Evolutionary conservation across 2,329 filamentous ascomycete species (phyloP), one percentile per base, ranked within the genome.

Genomic region (Grosmannia serpens): DNA sequence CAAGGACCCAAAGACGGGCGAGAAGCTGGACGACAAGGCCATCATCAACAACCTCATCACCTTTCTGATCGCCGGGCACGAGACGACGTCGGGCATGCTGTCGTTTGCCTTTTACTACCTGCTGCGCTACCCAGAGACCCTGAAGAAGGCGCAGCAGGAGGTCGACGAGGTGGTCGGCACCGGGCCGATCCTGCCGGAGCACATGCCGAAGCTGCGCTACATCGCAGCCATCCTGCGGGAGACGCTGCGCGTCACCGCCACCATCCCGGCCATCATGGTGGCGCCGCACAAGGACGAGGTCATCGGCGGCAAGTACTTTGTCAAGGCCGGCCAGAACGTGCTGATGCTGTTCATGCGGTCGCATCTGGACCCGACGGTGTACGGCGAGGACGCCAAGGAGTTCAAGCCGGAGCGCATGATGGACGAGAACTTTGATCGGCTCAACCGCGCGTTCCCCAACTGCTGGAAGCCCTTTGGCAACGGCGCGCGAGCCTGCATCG

Each of bases 381-480:
- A 75, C 54, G 87, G 87, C 0, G 76, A 80, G 0, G 84, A 88
- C 60, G 84, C 85, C 1, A 68, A 78, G 1, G 78, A 83, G 24
- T 91, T 88, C 71, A 77, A 76, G 57, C 87, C 88, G 0, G 87
- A 90, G 67, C 76, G 87, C 11, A 88, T 90, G 85, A 70, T 85
- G 0, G 84, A 88, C 46, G 85, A 84, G 17, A 76, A 80, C 27
- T 90, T 89, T 65, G 75, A 82, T 20, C 76, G 75, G 3, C 68
- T 84, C 26, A 79, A 82, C 60, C 80, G 81, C 29, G 75, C 88
- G 7, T 85, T 82, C 33, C 77, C 77, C 17, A 82, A 81, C 57
- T 77, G 78, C 35, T 87, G 82, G 84, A 87, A 88, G 70, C 86
- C 88, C 4, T 91, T 91, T 64, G 88, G 69, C 31, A 70, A 68